These are phyloP conservation scores for Pestalotiopsis sp. DNA, from an alignment of 2,329 filamentous ascomycete species.

Conservation along the genomic window DNA sequence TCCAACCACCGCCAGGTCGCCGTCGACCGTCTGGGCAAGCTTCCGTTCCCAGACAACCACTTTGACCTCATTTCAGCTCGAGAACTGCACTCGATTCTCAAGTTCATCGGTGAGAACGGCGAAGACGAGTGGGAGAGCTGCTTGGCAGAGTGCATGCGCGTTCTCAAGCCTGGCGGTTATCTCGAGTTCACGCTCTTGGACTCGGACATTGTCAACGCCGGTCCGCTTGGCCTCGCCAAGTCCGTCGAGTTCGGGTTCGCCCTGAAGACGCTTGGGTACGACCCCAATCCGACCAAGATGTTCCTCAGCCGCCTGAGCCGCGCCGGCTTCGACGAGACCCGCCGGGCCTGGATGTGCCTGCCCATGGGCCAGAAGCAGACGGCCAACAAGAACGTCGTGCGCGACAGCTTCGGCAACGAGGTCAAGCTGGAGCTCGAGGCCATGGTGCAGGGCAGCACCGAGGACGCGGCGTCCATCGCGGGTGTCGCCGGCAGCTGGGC, in stretches of 20 bases:
- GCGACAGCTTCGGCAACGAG: constrained; percentile 37
- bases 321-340: constrained; percentile 77
- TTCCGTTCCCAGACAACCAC: constrained; percentile 83
- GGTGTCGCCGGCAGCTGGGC: constrained; percentile 85
- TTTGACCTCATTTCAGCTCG: constrained; percentile 93
- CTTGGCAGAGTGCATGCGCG: constrained; percentile 82
- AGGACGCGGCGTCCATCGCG: constrained; percentile 72
- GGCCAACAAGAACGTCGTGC: constrained; percentile 30
- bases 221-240: constrained; percentile 76
- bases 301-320: constrained; percentile 76
- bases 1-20: constrained; percentile 83
- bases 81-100: constrained; percentile 82
- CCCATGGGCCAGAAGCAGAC: constrained; percentile 68
- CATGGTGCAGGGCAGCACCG: constrained; percentile 67
- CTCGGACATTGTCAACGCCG: constrained; percentile 84
- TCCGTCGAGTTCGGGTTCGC: constrained; percentile 91
- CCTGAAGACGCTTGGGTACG: constrained; percentile 87
- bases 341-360: constrained; percentile 85
- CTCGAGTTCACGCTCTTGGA: constrained; percentile 91
- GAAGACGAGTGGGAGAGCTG: constrained; percentile 88
- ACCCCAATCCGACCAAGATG: constrained; percentile 77
- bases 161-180: constrained; percentile 90
- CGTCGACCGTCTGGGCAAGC: constrained; percentile 73
- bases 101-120: constrained; percentile 66
- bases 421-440: constrained; percentile 60